phyloP scores from a whole-genome alignment of 345 rosid species.

The Pugionium cornutum region DNA sequence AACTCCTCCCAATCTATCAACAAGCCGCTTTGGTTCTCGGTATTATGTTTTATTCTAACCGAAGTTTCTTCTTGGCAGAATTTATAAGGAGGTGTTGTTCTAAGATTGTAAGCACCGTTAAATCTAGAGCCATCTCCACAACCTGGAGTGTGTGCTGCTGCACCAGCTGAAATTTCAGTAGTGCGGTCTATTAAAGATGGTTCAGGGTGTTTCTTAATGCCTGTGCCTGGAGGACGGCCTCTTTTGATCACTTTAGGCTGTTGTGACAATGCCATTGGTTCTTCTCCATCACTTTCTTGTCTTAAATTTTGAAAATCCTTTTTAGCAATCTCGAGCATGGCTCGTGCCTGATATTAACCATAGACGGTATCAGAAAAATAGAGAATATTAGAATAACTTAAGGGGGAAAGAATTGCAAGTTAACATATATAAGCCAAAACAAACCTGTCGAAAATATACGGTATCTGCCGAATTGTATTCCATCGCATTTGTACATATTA shows the following conservation, averaged over 20 bases:
- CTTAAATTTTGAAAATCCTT: conserved; percentile 89
- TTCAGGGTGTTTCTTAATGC: conserved; percentile 56
- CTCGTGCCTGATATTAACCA: conserved; percentile 54
- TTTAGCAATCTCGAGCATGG: conserved; percentile 87
- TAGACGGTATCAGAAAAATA: no score
- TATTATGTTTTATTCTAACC: conserved; percentile 52
- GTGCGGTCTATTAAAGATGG: conserved; percentile 55
- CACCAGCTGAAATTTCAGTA: conserved; percentile 65
- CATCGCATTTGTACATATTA: conserved; percentile 95
- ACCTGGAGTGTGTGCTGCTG: conserved; percentile 51
- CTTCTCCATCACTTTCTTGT: conserved; percentile 87
- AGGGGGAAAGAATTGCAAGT: neutral
- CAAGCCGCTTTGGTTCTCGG: conserved; percentile 56
- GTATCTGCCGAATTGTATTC: conserved; percentile 93
- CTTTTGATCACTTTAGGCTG: conserved; percentile 54
- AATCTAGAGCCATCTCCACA: conserved; percentile 49
- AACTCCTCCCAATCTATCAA: conserved; percentile 86
- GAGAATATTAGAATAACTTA: neutral
- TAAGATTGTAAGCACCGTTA: conserved; percentile 63
- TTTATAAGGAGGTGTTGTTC: conserved; percentile 54
- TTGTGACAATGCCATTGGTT: conserved; percentile 56
- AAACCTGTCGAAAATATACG: conserved; percentile 85
- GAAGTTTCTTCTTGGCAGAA: conserved; percentile 57
- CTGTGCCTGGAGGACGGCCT: conserved; percentile 37
- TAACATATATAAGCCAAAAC: neutral